Conservation (phyloP, 257 asterid species). For the Henckelia pumila region DNA sequence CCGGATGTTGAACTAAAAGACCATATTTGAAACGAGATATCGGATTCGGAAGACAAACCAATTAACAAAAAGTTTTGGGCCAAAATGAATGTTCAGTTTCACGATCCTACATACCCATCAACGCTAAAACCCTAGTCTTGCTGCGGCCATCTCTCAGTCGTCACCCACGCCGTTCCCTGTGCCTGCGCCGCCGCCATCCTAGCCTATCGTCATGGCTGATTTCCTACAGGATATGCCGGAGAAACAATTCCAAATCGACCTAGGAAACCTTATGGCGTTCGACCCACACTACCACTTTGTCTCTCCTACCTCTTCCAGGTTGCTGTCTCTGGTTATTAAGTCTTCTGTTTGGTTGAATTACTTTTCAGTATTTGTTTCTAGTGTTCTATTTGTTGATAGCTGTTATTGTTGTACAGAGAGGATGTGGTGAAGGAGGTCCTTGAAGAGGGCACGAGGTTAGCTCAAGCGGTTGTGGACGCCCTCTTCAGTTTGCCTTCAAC, state of each 20-base stretch:
- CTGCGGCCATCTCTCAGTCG: not conserved
- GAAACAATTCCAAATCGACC: constrained; percentile 52
- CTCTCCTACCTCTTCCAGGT: constrained; percentile 73
- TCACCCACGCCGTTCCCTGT: not conserved
- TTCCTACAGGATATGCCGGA: constrained; percentile 35
- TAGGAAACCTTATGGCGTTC: constrained; percentile 79
- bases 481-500: constrained; percentile 74
- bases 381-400: not conserved
- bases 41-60: too few species aligned
- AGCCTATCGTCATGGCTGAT: not conserved
- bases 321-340: too few species aligned
- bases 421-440: constrained; percentile 53
- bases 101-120: not conserved
- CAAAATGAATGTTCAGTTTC: not conserved
- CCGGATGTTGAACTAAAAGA: too few species aligned
- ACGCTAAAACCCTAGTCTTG: not conserved
- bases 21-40: too few species aligned
- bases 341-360: not conserved
- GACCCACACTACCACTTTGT: constrained; percentile 48
- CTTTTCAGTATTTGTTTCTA: not conserved
- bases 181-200: not conserved
- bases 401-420: constrained; percentile 48
- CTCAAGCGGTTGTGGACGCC: constrained; percentile 79
- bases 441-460: constrained; percentile 71
- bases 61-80: too few species aligned